phyloP scores from a whole-genome alignment of 2,329 filamentous ascomycete genomes.

The Aspergillus fijiensis region DNA sequence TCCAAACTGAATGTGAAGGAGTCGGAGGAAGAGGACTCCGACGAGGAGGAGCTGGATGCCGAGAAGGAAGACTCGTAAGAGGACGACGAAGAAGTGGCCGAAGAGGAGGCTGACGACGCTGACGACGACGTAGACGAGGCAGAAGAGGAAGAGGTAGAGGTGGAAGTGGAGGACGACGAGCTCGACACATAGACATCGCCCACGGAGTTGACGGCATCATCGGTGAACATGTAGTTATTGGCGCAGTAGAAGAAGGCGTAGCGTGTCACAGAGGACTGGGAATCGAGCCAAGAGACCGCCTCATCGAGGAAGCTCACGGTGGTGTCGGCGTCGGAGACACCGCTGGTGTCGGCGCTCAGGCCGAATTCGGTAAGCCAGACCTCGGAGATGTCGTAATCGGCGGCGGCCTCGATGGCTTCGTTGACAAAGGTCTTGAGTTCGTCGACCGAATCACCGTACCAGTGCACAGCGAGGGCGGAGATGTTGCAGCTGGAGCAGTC shows the following conservation, averaged over 20 bases:
- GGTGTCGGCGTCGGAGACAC: not conserved
- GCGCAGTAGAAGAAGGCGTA: conserved; percentile 3
- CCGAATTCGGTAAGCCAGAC: conserved; percentile 4
- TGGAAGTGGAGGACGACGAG: not conserved
- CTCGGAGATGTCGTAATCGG: conserved; percentile 1
- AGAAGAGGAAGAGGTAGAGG: not conserved
- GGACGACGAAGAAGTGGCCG: too few relatives aligned
- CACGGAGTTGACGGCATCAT: not conserved
- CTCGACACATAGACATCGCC: not conserved
- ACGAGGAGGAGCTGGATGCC: too few relatives aligned
- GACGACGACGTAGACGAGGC: too few relatives aligned
- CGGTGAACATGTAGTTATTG: not conserved
- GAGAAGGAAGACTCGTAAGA: too few relatives aligned
- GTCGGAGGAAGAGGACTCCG: too few relatives aligned
- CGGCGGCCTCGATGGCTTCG: not conserved
- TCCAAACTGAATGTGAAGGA: too few relatives aligned
- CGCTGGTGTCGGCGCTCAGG: not conserved
- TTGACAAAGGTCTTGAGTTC: not conserved
- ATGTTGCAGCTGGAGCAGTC: conserved; percentile 4
- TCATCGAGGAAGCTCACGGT: not conserved
- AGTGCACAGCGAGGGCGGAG: conserved; percentile 3
- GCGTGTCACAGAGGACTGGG: not conserved
- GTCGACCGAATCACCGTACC: conserved; percentile 1
- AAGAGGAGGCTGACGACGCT: too few relatives aligned
- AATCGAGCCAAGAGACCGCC: not conserved